These are phyloP conservation scores for Cercospora zeae-maydis DNA, from an alignment of 2,329 filamentous ascomycete species.

Conservation along the genomic window DNA sequence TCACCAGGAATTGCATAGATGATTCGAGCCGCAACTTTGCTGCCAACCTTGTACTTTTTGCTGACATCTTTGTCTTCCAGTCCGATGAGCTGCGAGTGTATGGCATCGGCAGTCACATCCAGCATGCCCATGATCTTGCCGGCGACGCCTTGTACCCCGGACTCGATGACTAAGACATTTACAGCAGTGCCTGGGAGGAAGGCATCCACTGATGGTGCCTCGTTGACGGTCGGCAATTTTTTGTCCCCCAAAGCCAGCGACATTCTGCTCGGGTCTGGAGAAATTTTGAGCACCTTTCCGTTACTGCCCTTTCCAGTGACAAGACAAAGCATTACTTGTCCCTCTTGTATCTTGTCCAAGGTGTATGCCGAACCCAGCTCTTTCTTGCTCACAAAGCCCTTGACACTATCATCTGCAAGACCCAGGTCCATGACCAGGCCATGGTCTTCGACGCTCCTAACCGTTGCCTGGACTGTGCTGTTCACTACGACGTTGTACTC, in stretches of 20 bases:
- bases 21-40: constrained; percentile 79
- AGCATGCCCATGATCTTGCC: constrained; percentile 92
- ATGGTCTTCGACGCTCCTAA: constrained; percentile 91
- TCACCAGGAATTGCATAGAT: constrained; percentile 81
- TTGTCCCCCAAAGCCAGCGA: constrained; percentile 20
- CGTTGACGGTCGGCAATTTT: constrained; percentile 49
- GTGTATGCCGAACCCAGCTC: constrained; percentile 68
- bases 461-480: constrained; percentile 78
- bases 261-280: constrained; percentile 58
- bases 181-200: constrained; percentile 91
- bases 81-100: constrained; percentile 78
- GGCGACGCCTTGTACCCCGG: constrained; percentile 67
- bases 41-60: constrained; percentile 75
- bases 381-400: constrained; percentile 80
- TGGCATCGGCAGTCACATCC: constrained; percentile 82
- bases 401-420: constrained; percentile 62
- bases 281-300: constrained; percentile 83
- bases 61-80: constrained; percentile 65
- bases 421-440: constrained; percentile 91
- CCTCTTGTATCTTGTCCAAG: constrained; percentile 70
- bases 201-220: constrained; percentile 81
- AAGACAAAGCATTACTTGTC: constrained; percentile 78
- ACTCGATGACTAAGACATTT: constrained; percentile 76
- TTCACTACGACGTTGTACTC: constrained; percentile 71
- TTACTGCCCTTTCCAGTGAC: constrained; percentile 71